These are phyloP conservation scores for Daedaleopsis nitida DNA, from an alignment of 768 basidiomycete species.

Conservation along the genomic window DNA sequence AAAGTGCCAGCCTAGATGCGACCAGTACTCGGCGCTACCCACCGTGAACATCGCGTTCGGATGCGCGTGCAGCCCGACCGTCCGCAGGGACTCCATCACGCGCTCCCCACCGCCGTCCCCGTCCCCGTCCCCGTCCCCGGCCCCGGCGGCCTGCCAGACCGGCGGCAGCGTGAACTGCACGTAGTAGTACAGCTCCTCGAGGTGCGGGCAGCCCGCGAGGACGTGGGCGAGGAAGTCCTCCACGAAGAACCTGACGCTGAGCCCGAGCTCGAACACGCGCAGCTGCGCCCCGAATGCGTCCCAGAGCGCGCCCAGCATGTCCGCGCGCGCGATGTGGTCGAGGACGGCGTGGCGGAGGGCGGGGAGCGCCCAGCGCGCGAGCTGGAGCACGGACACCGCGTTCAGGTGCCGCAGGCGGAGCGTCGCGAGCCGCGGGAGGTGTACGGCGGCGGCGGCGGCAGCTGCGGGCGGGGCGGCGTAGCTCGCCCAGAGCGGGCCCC, in stretches of 20 bases:
- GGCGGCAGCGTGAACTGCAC: slow-evolving; percentile 27
- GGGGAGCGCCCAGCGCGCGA: slow-evolving; percentile 55
- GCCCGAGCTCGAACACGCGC: slow-evolving; percentile 58
- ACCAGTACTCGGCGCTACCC: slow-evolving; percentile 38
- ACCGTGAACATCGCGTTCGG: slow-evolving; percentile 45
- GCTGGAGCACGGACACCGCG: slow-evolving; percentile 51
- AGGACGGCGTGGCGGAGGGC: slow-evolving; percentile 52
- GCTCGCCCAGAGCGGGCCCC: slow-evolving; percentile 41
- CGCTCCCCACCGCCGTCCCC: not conserved
- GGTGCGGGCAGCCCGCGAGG: slow-evolving; percentile 46
- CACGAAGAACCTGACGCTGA: slow-evolving; percentile 54
- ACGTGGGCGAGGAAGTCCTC: slow-evolving; percentile 49
- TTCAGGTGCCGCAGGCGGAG: slow-evolving; percentile 53
- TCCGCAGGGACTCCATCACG: slow-evolving; percentile 36
- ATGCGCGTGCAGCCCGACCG: slow-evolving; percentile 53
- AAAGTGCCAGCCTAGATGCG: slow-evolving; percentile 50
- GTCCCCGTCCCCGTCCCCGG: no score
- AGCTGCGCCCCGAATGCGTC: slow-evolving; percentile 51
- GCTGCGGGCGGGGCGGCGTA: no score
- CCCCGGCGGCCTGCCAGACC: not conserved
- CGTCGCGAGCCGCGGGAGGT: slow-evolving; percentile 50
- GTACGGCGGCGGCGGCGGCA: no score
- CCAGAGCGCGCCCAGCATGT: slow-evolving; percentile 50
- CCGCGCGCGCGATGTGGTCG: slow-evolving; percentile 44
- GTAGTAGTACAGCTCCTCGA: slow-evolving; percentile 57